phyloP scores from a whole-genome alignment of 805 yeast genomes.

The Yueomyces sp. region DNA sequence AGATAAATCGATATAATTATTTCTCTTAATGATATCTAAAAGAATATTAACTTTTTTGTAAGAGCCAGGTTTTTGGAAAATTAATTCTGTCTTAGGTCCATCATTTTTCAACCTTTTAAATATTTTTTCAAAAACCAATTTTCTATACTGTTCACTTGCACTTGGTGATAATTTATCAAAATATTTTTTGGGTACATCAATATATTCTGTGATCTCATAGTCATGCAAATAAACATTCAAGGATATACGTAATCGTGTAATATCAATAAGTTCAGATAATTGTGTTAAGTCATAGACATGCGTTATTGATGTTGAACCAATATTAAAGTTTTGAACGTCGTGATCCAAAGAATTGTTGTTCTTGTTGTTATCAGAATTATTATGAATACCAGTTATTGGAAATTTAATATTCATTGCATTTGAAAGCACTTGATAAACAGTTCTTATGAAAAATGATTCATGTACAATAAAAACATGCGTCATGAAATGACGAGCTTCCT shows the following conservation, averaged over 20 bases:
- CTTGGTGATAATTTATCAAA: constrained; percentile 14
- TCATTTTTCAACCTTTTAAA: constrained; percentile 34
- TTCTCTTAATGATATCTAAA: constrained; percentile 36
- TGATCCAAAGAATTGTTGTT: constrained; percentile 1
- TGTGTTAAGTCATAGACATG: constrained; percentile 40
- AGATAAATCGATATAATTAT: constrained; percentile 44
- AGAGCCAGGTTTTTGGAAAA: constrained; percentile 47
- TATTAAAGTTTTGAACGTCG: constrained; percentile 2
- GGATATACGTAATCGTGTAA: constrained; percentile 63
- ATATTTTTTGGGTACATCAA: constrained; percentile 33
- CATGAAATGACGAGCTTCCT: constrained; percentile 38
- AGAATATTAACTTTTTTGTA: constrained; percentile 31
- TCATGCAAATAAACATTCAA: constrained; percentile 63
- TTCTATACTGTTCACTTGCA: constrained; percentile 25
- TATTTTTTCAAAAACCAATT: constrained; percentile 34
- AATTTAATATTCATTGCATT: constrained; percentile 45
- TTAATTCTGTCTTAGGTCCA: constrained; percentile 30
- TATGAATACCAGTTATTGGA: constrained; percentile 16
- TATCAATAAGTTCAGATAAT: constrained; percentile 50
- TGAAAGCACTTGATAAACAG: constrained; percentile 57
- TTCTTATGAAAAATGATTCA: constrained; percentile 79
- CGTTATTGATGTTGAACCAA: constrained; percentile 13
- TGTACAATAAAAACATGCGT: constrained; percentile 67
- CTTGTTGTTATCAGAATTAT: constrained; percentile 24
- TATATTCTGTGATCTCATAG: constrained; percentile 34